These are phyloP conservation scores for Hypoxylon fuscum DNA, from an alignment of 495 filamentous ascomycete species.

Conservation along the genomic window DNA sequence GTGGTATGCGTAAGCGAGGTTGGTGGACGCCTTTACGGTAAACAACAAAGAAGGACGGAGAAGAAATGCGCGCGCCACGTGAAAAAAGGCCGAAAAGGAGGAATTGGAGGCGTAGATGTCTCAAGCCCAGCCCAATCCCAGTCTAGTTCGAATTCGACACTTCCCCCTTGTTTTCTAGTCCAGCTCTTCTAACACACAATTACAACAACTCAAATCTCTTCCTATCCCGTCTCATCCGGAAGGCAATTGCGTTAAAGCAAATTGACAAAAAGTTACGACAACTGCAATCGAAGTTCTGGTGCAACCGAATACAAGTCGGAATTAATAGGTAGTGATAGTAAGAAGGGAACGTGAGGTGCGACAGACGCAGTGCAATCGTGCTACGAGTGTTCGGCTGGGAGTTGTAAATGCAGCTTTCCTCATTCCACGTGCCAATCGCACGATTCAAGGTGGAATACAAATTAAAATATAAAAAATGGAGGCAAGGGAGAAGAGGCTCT, in stretches of 20 bases:
- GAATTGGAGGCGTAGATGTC: constrained; percentile 37
- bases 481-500: constrained; percentile 26
- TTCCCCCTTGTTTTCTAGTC: constrained; percentile 19
- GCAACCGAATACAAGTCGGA: constrained; percentile 8
- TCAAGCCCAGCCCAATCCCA: constrained; percentile 25
- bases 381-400: constrained; percentile 6
- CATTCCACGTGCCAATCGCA: constrained; percentile 29
- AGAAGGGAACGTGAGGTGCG: constrained; percentile 6
- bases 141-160: constrained; percentile 16
- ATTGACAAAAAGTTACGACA: too few species aligned
- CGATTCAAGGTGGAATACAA: constrained; percentile 16
- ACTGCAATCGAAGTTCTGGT: too few species aligned
- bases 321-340: constrained; percentile 1
- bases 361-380: constrained; percentile 23
- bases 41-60: constrained; percentile 28
- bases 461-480: constrained; percentile 7
- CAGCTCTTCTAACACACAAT: background rate
- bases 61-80: constrained; percentile 41
- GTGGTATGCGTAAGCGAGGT: constrained; percentile 37
- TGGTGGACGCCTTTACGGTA: constrained; percentile 13
- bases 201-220: constrained; percentile 1
- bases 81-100: constrained; percentile 22
- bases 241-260: constrained; percentile 4
- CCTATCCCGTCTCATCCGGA: constrained; percentile 18
- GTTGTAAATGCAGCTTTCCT: constrained; percentile 9